Evolutionary conservation across 495 filamentous ascomycete genomes (phyloP), one percentile per base, ranked within the genome.

Genomic region (Hypoxylon perforatum): DNA sequence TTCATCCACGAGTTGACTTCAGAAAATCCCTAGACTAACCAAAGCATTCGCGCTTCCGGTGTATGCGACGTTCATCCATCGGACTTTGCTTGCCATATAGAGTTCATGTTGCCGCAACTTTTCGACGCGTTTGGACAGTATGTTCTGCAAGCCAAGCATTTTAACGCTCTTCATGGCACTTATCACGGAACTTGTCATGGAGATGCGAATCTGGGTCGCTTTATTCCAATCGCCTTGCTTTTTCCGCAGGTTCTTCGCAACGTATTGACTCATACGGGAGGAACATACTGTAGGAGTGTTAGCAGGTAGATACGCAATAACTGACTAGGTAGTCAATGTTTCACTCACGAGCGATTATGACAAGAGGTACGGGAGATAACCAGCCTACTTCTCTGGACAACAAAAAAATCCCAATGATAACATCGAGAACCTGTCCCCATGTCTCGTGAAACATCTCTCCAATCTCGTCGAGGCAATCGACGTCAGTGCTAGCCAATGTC

Each of bases 81-180:
- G 76, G 23, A 90, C 84, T 17, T 74, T 78, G 53, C 78, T 83
- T 0, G 87, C 86, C 52, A 85, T 85, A 0, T 78, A 63, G 3
- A 91, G 57, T 59, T 91, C 89, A n/a, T 83, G 70, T 7, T 81
- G 57, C 15, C 89, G 81, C 6, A 90, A 70, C 0, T 70, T 65
- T 47, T 87, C 80, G 1, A 91, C 74, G 18, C 74, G 78, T 15
- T 70, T 21, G 2, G 71, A 70, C 2, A 87, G 60, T 4, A 47
- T 50, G 0, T 76, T 61, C 17, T 80, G 79, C 6, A 90, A 70
- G 1, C 87, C 88, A 7, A 87, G 80, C 82, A 89, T 86, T 61
- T 90, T 91, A 35, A 91, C 75, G 14, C 78, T 76, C 61, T 89
- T 89, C 67, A 88, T 86, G 0, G 84, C 79, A 10, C 81, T 74